Percentiles rank a stretch among this genome's conserved stretches.
Conservation (phyloP, 1,284 basidiomycete species). For the Tylopilus sp. region DNA sequence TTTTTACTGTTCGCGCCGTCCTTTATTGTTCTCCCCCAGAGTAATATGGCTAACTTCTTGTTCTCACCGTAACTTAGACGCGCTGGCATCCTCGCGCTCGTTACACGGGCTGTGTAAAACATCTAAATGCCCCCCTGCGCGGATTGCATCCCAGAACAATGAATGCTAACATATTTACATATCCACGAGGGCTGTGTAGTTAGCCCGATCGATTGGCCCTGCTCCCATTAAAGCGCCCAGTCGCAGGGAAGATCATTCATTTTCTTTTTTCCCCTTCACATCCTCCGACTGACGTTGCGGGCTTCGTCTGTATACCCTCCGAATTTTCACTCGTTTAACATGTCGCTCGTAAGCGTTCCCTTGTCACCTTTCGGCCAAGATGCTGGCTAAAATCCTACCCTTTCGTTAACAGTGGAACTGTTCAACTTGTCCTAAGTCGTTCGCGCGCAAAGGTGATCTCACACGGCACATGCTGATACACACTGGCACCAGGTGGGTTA, state of each 20-base stretch:
- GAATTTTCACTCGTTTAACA: conserved; percentile 7
- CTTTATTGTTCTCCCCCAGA: conserved; percentile 24
- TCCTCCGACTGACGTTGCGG: conserved; percentile 34
- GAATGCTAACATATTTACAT: conserved; percentile 5
- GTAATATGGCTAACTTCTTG: conserved; percentile 20
- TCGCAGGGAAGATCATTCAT: conserved; percentile 2
- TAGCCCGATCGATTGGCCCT: conserved; percentile 8
- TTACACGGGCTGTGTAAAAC: conserved; percentile 3
- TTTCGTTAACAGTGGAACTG: conserved; percentile 31
- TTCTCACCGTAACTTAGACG: conserved; percentile 16
- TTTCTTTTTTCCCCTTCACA: conserved; percentile 6
- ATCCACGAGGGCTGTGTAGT: conserved; percentile 6
- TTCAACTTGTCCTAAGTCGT: conserved; percentile 40
- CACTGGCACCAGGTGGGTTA: conserved; percentile 41
- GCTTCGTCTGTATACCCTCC: conserved; percentile 36
- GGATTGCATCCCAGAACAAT: conserved; percentile 21
- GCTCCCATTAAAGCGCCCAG: conserved; percentile 22
- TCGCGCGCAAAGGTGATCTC: conserved; percentile 50
- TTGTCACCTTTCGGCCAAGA: neutral
- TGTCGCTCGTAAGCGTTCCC: conserved; percentile 25
- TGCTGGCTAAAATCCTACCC: conserved; percentile 4
- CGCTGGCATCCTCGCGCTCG: conserved; percentile 11
- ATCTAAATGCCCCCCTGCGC: neutral
- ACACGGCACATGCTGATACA: conserved; percentile 48
- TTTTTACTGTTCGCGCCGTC: conserved; percentile 14